A percentile compares a stretch with the other conserved stretches of the same genome.
phyloP scores from a whole-genome alignment of 2,329 filamentous ascomycete genomes.

The Botryotinia globosa region DNA sequence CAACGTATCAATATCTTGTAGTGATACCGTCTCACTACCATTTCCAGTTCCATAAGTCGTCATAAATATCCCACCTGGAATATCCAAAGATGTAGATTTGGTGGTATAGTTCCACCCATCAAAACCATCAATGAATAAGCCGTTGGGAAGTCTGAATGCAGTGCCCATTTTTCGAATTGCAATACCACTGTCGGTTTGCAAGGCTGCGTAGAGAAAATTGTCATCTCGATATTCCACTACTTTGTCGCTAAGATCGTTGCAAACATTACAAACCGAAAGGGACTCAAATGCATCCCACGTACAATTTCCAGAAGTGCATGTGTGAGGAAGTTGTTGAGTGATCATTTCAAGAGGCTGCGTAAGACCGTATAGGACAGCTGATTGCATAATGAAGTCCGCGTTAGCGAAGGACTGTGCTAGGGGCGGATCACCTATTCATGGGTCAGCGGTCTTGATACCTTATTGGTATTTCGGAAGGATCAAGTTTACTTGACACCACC shows the following conservation, averaged over 20 bases:
- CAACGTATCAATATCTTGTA: not conserved
- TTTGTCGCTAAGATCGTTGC: slow-evolving; percentile 7
- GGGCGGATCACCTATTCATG: not conserved
- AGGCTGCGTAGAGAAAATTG: not conserved
- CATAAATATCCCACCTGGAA: slow-evolving; percentile 9
- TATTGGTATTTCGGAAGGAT: not conserved
- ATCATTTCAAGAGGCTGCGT: not conserved
- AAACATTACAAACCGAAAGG: slow-evolving; percentile 7
- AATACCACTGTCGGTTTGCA: not conserved
- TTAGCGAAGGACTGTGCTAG: not conserved
- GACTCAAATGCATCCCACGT: slow-evolving; percentile 6
- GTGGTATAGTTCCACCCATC: slow-evolving; percentile 8
- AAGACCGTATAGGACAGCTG: slow-evolving; percentile 9
- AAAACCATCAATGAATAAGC: slow-evolving; percentile 7
- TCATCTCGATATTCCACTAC: slow-evolving; percentile 5
- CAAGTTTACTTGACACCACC: not conserved
- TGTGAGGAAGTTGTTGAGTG: slow-evolving; percentile 8
- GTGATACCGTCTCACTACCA: slow-evolving; percentile 7
- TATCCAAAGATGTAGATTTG: not conserved
- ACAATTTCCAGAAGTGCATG: slow-evolving; percentile 5
- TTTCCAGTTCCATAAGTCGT: slow-evolving; percentile 6
- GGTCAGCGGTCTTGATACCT: not conserved
- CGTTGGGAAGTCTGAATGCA: slow-evolving; percentile 8
- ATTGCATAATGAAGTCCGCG: slow-evolving; percentile 6
- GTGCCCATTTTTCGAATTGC: not conserved